phyloP scores from a whole-genome alignment of 352 stramenopile species.

The Elongisporangium anandrum region DNA sequence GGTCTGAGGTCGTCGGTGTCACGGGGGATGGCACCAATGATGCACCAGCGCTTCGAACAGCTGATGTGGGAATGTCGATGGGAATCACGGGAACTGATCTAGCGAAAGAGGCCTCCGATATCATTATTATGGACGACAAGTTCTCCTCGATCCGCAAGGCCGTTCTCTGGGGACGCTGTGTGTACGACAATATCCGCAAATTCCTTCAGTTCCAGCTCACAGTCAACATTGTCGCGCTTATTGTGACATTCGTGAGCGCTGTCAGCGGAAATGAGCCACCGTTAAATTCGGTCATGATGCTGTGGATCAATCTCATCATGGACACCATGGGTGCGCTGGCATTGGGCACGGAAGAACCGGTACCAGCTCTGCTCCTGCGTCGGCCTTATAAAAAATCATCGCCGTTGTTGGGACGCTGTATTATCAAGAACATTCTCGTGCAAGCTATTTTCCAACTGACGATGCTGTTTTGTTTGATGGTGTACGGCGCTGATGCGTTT shows the following conservation, averaged over 20 bases:
- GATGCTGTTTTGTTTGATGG: conserved; percentile 79
- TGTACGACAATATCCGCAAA: conserved; percentile 85
- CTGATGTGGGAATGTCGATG: conserved; percentile 79
- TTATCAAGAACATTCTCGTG: conserved; percentile 74
- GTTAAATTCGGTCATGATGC: conserved; percentile 85
- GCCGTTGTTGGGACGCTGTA: conserved; percentile 46
- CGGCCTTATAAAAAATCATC: conserved; percentile 71
- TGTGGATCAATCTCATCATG: conserved; percentile 89
- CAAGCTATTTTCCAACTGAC: conserved; percentile 76
- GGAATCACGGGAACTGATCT: conserved; percentile 78
- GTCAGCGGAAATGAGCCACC: conserved; percentile 81
- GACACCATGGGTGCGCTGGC: conserved; percentile 77
- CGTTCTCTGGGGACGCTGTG: conserved; percentile 73
- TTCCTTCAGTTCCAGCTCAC: conserved; percentile 85
- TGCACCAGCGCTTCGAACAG: conserved; percentile 59
- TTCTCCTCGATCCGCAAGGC: conserved; percentile 82
- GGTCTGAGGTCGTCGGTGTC: conserved; percentile 70
- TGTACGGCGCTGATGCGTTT: conserved; percentile 53
- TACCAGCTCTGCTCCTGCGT: conserved; percentile 53
- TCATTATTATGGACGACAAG: conserved; percentile 87
- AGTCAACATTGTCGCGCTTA: conserved; percentile 78
- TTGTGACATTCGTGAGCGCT: conserved; percentile 74
- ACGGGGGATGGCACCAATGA: conserved; percentile 83
- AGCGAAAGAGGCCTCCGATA: conserved; percentile 79
- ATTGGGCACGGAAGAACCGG: conserved; percentile 66